Percentiles rank a stretch among this genome's conserved stretches.
Conservation (phyloP, 495 filamentous ascomycete species). For the Daldinia caldariorum region DNA sequence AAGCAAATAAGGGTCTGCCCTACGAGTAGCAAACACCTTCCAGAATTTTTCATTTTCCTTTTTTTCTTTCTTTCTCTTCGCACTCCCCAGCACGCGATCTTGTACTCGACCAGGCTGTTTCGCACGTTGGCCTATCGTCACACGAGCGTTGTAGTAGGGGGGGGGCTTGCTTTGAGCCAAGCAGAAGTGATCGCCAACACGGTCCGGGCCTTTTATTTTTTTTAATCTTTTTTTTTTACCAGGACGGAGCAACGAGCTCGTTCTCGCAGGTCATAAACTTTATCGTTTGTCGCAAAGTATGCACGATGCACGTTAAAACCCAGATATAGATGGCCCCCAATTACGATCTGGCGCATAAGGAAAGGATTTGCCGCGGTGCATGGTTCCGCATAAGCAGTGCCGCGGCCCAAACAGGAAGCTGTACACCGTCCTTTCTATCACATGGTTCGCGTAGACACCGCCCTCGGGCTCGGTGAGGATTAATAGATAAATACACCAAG, state of each 20-base stretch:
- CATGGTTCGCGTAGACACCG: neutral
- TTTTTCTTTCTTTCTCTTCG: neutral
- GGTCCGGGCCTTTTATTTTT: too few relatives aligned
- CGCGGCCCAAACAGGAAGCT: conserved; percentile 17
- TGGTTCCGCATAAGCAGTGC: neutral
- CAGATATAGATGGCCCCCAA: neutral
- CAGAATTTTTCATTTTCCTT: neutral
- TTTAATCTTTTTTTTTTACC: too few relatives aligned
- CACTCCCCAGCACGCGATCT: neutral
- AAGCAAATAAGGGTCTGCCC: conserved; percentile 8
- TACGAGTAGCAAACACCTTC: conserved; percentile 6
- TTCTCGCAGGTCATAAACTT: neutral
- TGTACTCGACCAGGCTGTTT: neutral
- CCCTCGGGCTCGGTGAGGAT: conserved; percentile 9
- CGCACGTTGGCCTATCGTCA: neutral
- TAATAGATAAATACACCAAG: conserved; percentile 6
- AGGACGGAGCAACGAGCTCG: neutral
- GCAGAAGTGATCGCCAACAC: too few relatives aligned
- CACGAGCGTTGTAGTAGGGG: too few relatives aligned
- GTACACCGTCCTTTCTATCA: neutral
- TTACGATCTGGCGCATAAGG: neutral
- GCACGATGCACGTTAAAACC: too few relatives aligned
- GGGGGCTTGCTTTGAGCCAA: too few relatives aligned
- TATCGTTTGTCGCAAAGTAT: neutral
- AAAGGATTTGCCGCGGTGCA: conserved; percentile 7